Evolutionary conservation across 2,329 filamentous ascomycete genomes (phyloP).

Genomic region (Ustilaginoidea virens): DNA sequence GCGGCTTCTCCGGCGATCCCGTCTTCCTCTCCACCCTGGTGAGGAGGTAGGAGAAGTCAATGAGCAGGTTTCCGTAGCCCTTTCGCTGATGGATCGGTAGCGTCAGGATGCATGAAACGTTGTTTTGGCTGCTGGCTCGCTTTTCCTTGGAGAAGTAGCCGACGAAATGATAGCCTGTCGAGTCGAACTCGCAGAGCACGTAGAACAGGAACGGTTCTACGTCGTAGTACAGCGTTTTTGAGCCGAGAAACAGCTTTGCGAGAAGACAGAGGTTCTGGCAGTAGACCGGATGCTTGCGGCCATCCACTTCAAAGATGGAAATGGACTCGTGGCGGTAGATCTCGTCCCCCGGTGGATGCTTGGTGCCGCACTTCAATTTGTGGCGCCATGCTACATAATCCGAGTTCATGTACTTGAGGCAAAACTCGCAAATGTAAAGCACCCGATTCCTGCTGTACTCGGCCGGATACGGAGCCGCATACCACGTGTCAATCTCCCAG

Average conservation of each 20-base stretch:
- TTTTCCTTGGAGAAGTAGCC: constrained; percentile 99
- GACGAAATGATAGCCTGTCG: constrained; percentile 86
- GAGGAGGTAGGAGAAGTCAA: constrained; percentile 95
- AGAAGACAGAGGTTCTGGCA: constrained; percentile 94
- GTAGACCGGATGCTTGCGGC: constrained; percentile 93
- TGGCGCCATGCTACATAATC: constrained; percentile 97
- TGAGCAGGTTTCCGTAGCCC: constrained; percentile 89
- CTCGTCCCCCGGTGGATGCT: constrained; percentile 93
- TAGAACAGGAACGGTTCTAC: constrained; percentile 97
- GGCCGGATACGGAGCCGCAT: constrained; percentile 93
- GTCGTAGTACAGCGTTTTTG: constrained; percentile 96
- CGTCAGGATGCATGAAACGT: constrained; percentile 93
- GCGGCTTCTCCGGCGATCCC: constrained; percentile 88
- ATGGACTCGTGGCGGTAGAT: constrained; percentile 87
- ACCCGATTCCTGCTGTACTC: constrained; percentile 95
- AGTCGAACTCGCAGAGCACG: constrained; percentile 87
- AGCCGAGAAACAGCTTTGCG: constrained; percentile 94
- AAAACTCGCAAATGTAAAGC: constrained; percentile 99
- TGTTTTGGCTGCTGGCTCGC: constrained; percentile 83
- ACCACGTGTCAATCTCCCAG: constrained; percentile 98
- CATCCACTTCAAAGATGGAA: constrained; percentile 95
- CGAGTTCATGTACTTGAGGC: constrained; percentile 98
- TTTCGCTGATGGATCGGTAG: constrained; percentile 94
- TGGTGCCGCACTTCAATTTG: constrained; percentile 90
- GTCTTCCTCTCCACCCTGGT: constrained; percentile 88